Evolutionary conservation across 352 stramenopile species (phyloP).

Genomic region (Hyaloperonospora arabidopsidis): DNA sequence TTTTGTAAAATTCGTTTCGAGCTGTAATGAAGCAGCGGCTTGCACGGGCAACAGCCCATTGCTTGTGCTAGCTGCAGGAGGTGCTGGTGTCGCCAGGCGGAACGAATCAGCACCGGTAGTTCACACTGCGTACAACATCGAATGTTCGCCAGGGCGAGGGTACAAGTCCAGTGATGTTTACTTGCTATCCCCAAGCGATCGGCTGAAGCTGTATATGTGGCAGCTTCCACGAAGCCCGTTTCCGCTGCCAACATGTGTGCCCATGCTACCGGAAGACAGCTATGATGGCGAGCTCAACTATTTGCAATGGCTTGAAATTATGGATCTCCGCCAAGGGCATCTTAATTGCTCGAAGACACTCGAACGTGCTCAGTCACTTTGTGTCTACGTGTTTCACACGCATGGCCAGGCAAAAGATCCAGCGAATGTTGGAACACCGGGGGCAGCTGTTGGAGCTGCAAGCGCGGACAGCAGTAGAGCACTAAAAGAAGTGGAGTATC

Average conservation of each 20-base stretch:
- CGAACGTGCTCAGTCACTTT: conserved; percentile 72
- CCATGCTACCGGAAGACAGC: conserved; percentile 49
- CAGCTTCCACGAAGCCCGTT: conserved; percentile 68
- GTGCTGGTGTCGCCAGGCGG: conserved; percentile 15
- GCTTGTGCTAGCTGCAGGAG: conserved; percentile 23
- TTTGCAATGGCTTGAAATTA: conserved; percentile 74
- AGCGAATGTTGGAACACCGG: conserved; percentile 23
- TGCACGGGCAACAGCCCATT: conserved; percentile 30
- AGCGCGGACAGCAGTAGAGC: conserved; percentile 43
- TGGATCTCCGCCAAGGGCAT: conserved; percentile 71
- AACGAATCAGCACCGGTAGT: conserved; percentile 46
- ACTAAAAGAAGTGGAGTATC: conserved; percentile 73
- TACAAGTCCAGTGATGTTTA: conserved; percentile 80
- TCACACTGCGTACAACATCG: conserved; percentile 79
- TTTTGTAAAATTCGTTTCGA: conserved; percentile 65
- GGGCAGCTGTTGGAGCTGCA: conserved; percentile 7
- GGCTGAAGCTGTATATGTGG: conserved; percentile 77
- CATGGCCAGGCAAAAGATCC: conserved; percentile 59
- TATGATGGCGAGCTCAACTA: conserved; percentile 64
- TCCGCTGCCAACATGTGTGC: conserved; percentile 54
- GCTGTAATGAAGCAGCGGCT: conserved; percentile 37
- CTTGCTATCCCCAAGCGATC: conserved; percentile 50
- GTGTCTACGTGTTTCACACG: conserved; percentile 80
- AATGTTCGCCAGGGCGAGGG: conserved; percentile 70
- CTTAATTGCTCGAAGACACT: conserved; percentile 70